Evolutionary conservation across 768 basidiomycete species (phyloP).

Genomic region (Neoboletus subvelutipes): DNA sequence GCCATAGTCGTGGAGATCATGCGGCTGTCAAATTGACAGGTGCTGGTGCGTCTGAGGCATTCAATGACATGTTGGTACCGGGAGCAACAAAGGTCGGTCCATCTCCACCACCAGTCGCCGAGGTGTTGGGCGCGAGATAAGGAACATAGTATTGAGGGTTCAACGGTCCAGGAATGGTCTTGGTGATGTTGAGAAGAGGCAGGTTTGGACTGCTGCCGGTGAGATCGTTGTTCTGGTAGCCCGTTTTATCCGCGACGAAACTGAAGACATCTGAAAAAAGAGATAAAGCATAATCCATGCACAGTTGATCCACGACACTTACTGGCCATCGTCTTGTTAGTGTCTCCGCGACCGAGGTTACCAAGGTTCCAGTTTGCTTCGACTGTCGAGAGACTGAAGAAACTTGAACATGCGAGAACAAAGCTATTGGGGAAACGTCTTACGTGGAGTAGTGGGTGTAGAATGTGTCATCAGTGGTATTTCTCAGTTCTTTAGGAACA

Average conservation of each 20-base stretch:
- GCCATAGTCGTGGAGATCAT: neutral
- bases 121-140: slow-evolving; percentile 39
- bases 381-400: slow-evolving; percentile 45
- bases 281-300: neutral
- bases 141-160: slow-evolving; percentile 40
- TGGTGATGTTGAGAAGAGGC: slow-evolving; percentile 41
- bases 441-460: slow-evolving; percentile 57
- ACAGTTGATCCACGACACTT: neutral
- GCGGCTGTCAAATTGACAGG: neutral
- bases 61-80: neutral
- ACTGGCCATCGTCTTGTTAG: slow-evolving; percentile 39
- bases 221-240: slow-evolving; percentile 42
- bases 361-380: slow-evolving; percentile 60
- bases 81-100: slow-evolving; percentile 30
- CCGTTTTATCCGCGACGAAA: slow-evolving; percentile 46
- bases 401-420: neutral
- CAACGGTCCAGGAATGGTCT: slow-evolving; percentile 41
- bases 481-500: slow-evolving; percentile 40
- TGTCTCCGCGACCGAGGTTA: slow-evolving; percentile 56
- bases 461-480: slow-evolving; percentile 49
- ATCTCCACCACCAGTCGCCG: slow-evolving; percentile 39
- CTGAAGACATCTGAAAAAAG: slow-evolving; percentile 44
- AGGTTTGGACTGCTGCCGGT: slow-evolving; percentile 19
- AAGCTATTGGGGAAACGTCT: neutral
- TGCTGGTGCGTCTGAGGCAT: neutral